Evolutionary conservation across 495 filamentous ascomycete genomes (phyloP).

Genomic region (Hypoxylon perforatum): DNA sequence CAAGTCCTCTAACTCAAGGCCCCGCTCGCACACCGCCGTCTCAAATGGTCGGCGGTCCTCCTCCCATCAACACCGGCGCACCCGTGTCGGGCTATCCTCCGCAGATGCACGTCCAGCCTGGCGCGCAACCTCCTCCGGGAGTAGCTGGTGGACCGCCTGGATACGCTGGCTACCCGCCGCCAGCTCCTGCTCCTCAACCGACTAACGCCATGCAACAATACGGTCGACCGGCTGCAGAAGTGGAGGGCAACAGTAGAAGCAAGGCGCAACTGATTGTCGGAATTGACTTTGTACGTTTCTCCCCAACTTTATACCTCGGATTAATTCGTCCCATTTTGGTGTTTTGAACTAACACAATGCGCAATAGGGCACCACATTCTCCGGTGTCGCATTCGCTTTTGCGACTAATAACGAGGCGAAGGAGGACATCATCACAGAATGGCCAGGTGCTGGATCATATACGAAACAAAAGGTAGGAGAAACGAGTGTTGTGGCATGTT

Average conservation of each 20-base stretch:
- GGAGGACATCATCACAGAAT: constrained; percentile 83
- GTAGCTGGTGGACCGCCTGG: constrained; percentile 61
- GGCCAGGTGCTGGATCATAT: constrained; percentile 79
- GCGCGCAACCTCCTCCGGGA: constrained; percentile 60
- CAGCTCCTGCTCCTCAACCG: constrained; percentile 54
- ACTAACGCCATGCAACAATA: constrained; percentile 50
- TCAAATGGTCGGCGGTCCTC: constrained; percentile 75
- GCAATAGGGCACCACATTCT: constrained; percentile 76
- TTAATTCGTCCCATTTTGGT: not conserved
- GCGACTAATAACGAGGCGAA: constrained; percentile 81
- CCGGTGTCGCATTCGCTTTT: constrained; percentile 78
- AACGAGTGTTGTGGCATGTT: not conserved
- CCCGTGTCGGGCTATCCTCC: constrained; percentile 65
- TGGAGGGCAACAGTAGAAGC: constrained; percentile 84
- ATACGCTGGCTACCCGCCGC: constrained; percentile 55
- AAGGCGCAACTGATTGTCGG: constrained; percentile 84
- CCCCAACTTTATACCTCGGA: not conserved
- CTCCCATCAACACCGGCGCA: constrained; percentile 74
- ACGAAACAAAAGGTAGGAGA: constrained; percentile 76
- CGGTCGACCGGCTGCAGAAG: constrained; percentile 70
- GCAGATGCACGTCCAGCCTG: constrained; percentile 62
- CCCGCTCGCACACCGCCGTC: constrained; percentile 63
- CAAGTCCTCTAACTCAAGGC: constrained; percentile 59
- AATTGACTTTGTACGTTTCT: constrained; percentile 77
- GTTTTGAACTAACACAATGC: constrained; percentile 38